phyloP scores from a whole-genome alignment of 441 rosid species.

The Adansonia rubrostipa region DNA sequence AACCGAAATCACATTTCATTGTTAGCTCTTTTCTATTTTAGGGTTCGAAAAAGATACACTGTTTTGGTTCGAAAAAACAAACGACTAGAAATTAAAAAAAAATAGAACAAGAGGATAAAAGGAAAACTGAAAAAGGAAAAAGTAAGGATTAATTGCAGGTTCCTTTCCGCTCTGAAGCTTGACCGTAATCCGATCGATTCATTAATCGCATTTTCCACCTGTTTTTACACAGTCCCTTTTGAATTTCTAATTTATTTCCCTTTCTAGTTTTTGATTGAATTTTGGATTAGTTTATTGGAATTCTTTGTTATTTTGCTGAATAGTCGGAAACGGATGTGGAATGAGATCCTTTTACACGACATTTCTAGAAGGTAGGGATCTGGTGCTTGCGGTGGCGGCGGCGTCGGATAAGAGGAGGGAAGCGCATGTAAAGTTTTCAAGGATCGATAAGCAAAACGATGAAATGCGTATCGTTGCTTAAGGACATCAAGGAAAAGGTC shows the following conservation, averaged over 20 bases:
- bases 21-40: conserved; percentile 36
- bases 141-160: conserved; percentile 31
- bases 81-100: conserved; percentile 16
- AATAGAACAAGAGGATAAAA: conserved; percentile 24
- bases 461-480: conserved; percentile 87
- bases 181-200: conserved; percentile 25
- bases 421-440: conserved; percentile 34
- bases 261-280: background rate
- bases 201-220: conserved; percentile 28
- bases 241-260: conserved; percentile 18
- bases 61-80: conserved; percentile 43
- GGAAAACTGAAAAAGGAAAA: conserved; percentile 14
- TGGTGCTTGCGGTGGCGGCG: conserved; percentile 36
- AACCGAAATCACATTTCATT: conserved; percentile 47
- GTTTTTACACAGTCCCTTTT: conserved; percentile 9
- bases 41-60: conserved; percentile 27
- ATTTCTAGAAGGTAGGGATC: conserved; percentile 58
- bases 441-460: conserved; percentile 49
- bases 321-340: conserved; percentile 23
- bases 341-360: conserved; percentile 51
- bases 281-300: background rate
- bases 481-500: conserved; percentile 96
- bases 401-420: conserved; percentile 55
- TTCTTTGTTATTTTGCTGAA: too few relatives aligned
- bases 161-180: conserved; percentile 25